Conservation (phyloP, 305 asterid genomes). For the Fraxinus platypoda region DNA sequence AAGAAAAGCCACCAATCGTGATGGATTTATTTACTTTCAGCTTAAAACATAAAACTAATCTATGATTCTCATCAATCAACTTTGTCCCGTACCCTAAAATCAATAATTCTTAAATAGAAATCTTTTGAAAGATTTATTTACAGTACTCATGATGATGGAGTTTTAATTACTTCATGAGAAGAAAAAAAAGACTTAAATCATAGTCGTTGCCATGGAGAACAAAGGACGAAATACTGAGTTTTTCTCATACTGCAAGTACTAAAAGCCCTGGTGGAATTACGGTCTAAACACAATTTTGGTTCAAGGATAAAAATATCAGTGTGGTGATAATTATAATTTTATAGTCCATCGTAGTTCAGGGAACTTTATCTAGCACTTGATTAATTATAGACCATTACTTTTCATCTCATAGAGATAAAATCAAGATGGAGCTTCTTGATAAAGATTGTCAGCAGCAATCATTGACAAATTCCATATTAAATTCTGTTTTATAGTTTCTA, state of each 20-base stretch:
- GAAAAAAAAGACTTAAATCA: no score
- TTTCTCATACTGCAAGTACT: neutral
- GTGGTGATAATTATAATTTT: neutral
- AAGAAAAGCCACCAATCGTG: neutral
- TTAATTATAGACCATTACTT: neutral
- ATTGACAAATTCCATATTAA: neutral
- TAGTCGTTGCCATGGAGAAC: no score
- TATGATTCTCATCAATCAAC: neutral
- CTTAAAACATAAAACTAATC: neutral
- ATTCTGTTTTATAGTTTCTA: neutral
- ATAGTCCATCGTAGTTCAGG: neutral
- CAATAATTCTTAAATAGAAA: neutral
- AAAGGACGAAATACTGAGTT: neutral
- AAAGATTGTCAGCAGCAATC: neutral
- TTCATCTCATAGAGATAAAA: neutral
- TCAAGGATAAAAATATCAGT: neutral
- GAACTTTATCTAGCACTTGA: neutral
- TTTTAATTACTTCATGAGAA: neutral
- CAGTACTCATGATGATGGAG: neutral
- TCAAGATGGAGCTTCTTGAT: neutral
- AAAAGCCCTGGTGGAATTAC: neutral
- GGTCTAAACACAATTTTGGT: neutral
- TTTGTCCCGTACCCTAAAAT: neutral
- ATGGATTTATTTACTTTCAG: neutral
- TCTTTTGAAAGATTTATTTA: neutral